phyloP scores from a whole-genome alignment of 2,329 filamentous ascomycete genomes.

The Stemphylium vesicarium region DNA sequence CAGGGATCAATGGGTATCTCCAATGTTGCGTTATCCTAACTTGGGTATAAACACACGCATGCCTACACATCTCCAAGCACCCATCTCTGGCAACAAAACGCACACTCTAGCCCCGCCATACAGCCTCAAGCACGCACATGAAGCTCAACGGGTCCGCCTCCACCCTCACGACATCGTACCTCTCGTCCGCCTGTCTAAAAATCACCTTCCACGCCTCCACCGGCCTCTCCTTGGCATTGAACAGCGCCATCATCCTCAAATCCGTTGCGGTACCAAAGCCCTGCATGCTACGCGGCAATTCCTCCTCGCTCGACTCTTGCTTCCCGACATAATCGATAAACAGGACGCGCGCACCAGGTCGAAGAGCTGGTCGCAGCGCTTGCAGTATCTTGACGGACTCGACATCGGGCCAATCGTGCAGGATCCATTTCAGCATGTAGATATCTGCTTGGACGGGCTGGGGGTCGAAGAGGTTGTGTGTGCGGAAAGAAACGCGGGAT shows the following conservation, averaged over 20 bases:
- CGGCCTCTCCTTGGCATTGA: constrained; percentile 57
- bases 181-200: constrained; percentile 55
- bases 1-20: too few relatives aligned
- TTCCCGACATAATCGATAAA: constrained; percentile 49
- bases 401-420: constrained; percentile 68
- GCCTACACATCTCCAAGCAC: too few relatives aligned
- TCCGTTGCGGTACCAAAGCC: constrained; percentile 51
- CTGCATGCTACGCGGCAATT: constrained; percentile 31
- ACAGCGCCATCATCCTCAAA: constrained; percentile 59
- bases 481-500: constrained; percentile 47
- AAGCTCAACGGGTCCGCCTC: constrained; percentile 32
- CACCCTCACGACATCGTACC: constrained; percentile 50
- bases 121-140: constrained; percentile 38
- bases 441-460: constrained; percentile 61
- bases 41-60: too few relatives aligned
- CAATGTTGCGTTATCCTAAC: too few relatives aligned
- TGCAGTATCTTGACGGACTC: constrained; percentile 42
- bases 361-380: constrained; percentile 61
- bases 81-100: too few relatives aligned
- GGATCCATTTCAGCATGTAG: constrained; percentile 65
- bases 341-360: constrained; percentile 60
- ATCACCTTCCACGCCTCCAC: constrained; percentile 56
- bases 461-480: constrained; percentile 65
- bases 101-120: constrained; percentile 25
- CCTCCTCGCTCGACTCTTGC: constrained; percentile 33